phyloP scores from a whole-genome alignment of 1,139 yeast species.

The Eremothecium coryli region DNA sequence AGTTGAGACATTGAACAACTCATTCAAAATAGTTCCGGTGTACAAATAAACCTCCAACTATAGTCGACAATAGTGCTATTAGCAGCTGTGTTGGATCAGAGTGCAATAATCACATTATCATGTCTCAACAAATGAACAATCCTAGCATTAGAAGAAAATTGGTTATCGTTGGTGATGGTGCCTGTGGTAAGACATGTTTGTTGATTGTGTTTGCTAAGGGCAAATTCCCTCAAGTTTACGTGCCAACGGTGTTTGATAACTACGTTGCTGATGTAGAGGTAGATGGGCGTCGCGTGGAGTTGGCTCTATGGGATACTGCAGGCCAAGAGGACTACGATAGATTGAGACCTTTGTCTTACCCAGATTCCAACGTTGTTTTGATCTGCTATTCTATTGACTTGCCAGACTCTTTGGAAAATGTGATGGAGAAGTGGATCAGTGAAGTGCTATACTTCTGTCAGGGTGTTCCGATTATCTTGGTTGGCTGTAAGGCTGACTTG shows the following conservation, averaged over 20 bases:
- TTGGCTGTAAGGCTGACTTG: constrained; percentile 84
- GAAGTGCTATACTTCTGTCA: constrained; percentile 91
- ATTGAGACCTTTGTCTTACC: constrained; percentile 84
- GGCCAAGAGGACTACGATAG: constrained; percentile 95
- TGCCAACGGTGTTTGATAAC: constrained; percentile 91
- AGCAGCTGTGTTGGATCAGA: background rate
- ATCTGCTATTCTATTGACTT: constrained; percentile 86
- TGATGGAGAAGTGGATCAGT: constrained; percentile 87
- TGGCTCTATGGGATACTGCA: constrained; percentile 96
- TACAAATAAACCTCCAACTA: background rate
- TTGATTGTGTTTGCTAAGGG: constrained; percentile 84
- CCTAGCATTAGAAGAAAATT: constrained; percentile 43
- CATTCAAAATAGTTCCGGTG: constrained; percentile 2
- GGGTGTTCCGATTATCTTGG: constrained; percentile 86
- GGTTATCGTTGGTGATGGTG: constrained; percentile 80
- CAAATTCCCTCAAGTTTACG: constrained; percentile 89
- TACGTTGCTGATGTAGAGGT: constrained; percentile 90
- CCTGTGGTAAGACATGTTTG: constrained; percentile 76
- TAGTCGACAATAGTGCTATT: too few species aligned
- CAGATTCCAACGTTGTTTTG: constrained; percentile 82
- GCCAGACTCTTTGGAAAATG: constrained; percentile 87
- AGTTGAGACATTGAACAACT: constrained; percentile 3
- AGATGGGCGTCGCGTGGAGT: constrained; percentile 85
- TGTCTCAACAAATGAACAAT: constrained; percentile 29
- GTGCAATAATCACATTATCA: constrained; percentile 7